These are phyloP conservation scores for Dryas alaskensis DNA, from an alignment of 306 rosid species.

Conservation along the genomic window DNA sequence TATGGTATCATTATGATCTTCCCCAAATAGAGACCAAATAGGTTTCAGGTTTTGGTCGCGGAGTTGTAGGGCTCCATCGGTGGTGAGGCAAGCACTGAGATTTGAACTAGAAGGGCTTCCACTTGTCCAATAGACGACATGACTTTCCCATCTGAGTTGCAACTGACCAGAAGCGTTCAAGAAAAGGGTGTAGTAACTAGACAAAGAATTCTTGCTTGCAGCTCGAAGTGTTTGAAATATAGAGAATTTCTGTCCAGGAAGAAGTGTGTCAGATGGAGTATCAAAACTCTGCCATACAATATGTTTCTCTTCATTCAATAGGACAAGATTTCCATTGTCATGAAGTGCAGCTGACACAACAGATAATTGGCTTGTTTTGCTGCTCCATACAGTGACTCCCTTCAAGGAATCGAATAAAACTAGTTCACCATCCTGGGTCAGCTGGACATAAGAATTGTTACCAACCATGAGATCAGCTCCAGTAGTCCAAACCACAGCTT, in stretches of 20 bases:
- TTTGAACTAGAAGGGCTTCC: slow-evolving; percentile 42
- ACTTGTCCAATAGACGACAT: slow-evolving; percentile 64
- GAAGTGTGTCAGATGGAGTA: slow-evolving; percentile 68
- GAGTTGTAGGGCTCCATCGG: slow-evolving; percentile 65
- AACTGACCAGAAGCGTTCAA: slow-evolving; percentile 63
- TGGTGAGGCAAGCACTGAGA: slow-evolving; percentile 51
- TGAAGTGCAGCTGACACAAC: slow-evolving; percentile 58
- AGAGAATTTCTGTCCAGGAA: slow-evolving; percentile 72
- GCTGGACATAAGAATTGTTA: slow-evolving; percentile 56
- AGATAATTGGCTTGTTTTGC: slow-evolving; percentile 37
- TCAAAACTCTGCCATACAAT: slow-evolving; percentile 73
- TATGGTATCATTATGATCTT: slow-evolving; percentile 61
- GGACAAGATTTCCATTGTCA: slow-evolving; percentile 72
- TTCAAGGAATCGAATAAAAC: slow-evolving; percentile 51
- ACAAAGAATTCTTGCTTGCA: slow-evolving; percentile 38
- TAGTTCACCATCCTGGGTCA: slow-evolving; percentile 56
- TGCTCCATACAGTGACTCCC: slow-evolving; percentile 47
- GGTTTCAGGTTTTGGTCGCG: slow-evolving; percentile 35
- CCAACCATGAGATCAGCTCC: slow-evolving; percentile 56
- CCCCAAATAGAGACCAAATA: slow-evolving; percentile 77
- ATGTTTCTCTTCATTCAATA: slow-evolving; percentile 40
- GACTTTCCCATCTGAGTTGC: slow-evolving; percentile 67
- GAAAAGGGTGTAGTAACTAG: slow-evolving; percentile 68
- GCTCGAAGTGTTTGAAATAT: slow-evolving; percentile 49
- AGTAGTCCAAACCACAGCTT: slow-evolving; percentile 60